Percentiles rank a stretch among this genome's conserved stretches.
Evolutionary conservation across 2,329 filamentous ascomycete species (phyloP).

Genomic region (Colletotrichum cereale): DNA sequence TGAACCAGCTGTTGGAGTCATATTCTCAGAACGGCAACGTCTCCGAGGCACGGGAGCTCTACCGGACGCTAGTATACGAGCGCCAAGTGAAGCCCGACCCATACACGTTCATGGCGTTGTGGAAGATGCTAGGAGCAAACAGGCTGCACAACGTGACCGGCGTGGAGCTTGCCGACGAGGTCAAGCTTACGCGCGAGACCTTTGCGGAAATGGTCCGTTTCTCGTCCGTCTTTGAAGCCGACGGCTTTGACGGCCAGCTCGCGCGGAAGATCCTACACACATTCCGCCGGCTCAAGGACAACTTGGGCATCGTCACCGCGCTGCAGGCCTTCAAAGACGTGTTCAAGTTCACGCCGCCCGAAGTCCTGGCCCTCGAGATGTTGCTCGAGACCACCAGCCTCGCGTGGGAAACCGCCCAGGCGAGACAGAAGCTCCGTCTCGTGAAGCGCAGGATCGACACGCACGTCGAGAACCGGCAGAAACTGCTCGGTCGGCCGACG

Average conservation of each 20-base stretch:
- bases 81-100: slow-evolving; percentile 70
- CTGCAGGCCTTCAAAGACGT: slow-evolving; percentile 57
- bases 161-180: slow-evolving; percentile 48
- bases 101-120: slow-evolving; percentile 77
- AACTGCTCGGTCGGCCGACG: slow-evolving; percentile 45
- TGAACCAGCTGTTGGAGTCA: slow-evolving; percentile 82
- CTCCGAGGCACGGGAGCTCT: slow-evolving; percentile 67
- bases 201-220: slow-evolving; percentile 65
- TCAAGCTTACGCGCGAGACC: slow-evolving; percentile 53
- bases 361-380: slow-evolving; percentile 62
- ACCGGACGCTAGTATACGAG: slow-evolving; percentile 63
- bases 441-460: slow-evolving; percentile 58
- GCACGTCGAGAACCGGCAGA: slow-evolving; percentile 41
- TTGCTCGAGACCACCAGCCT: slow-evolving; percentile 59
- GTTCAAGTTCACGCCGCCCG: slow-evolving; percentile 59
- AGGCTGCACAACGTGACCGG: slow-evolving; percentile 54
- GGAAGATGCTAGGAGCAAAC: slow-evolving; percentile 69
- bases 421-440: slow-evolving; percentile 56
- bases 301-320: slow-evolving; percentile 60
- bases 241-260: slow-evolving; percentile 60
- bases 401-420: slow-evolving; percentile 55
- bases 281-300: slow-evolving; percentile 61
- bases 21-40: slow-evolving; percentile 71
- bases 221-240: slow-evolving; percentile 57
- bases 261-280: slow-evolving; percentile 64